Evolutionary conservation across 2,329 filamentous ascomycete genomes (phyloP).

Genomic region (Hypoxylon sp.): DNA sequence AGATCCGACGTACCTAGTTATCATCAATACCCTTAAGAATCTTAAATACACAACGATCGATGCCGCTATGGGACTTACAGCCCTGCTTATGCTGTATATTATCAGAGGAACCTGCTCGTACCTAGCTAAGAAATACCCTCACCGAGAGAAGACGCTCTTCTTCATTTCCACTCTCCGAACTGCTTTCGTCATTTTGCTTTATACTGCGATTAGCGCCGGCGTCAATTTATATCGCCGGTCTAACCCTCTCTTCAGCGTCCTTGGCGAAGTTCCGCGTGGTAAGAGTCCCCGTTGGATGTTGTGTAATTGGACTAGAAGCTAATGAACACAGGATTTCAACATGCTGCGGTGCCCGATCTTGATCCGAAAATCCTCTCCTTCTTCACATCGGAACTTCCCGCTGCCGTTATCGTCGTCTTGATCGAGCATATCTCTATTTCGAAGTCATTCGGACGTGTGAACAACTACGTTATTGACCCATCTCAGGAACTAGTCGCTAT

Average conservation of each 20-base stretch:
- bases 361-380: constrained; percentile 66
- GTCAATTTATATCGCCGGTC: constrained; percentile 40
- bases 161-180: constrained; percentile 84
- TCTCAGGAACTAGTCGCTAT: constrained; percentile 86
- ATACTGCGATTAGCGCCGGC: constrained; percentile 77
- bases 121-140: constrained; percentile 76
- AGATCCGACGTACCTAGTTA: constrained; percentile 63
- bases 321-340: constrained; percentile 72
- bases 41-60: constrained; percentile 71
- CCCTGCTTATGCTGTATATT: constrained; percentile 76
- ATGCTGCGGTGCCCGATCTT: constrained; percentile 53
- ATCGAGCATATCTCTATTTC: constrained; percentile 88
- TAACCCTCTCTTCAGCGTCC: constrained; percentile 63
- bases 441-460: constrained; percentile 84
- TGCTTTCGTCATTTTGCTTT: constrained; percentile 84
- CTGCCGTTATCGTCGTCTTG: constrained; percentile 78
- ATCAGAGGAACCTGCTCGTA: constrained; percentile 75
- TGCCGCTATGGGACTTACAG: constrained; percentile 80
- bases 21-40: constrained; percentile 66
- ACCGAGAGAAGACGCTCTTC: constrained; percentile 79
- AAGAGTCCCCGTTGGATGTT: constrained; percentile 46
- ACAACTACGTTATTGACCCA: constrained; percentile 84
- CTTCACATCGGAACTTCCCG: constrained; percentile 78
- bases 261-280: constrained; percentile 79
- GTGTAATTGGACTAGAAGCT: constrained; percentile 3